Evolutionary conservation across 208 protist genomes (phyloP).

Genomic region (Naegleria lovaniensis): DNA sequence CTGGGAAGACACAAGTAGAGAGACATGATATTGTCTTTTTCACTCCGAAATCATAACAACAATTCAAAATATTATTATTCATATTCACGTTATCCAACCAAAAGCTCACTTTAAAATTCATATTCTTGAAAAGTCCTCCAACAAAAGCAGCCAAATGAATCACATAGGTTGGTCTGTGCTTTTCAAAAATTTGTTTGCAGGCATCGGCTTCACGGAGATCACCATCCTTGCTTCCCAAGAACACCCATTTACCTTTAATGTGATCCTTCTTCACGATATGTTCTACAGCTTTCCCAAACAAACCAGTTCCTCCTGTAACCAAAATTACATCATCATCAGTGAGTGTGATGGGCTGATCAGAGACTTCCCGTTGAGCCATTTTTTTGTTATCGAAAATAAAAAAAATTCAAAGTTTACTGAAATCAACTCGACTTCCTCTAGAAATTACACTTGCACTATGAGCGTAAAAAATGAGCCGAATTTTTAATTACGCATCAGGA

Average conservation of each 20-base stretch:
- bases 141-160: conserved; percentile 84
- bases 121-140: conserved; percentile 80
- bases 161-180: conserved; percentile 77
- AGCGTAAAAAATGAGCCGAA: too few species aligned
- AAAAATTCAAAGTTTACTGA: not conserved
- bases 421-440: too few species aligned
- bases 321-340: conserved; percentile 45
- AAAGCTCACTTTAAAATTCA: conserved; percentile 65
- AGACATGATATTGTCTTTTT: conserved; percentile 76
- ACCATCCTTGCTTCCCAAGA: conserved; percentile 66
- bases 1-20: conserved; percentile 86
- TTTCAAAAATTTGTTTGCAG: conserved; percentile 61
- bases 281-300: conserved; percentile 76
- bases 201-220: conserved; percentile 58
- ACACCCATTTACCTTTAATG: conserved; percentile 60
- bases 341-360: not conserved
- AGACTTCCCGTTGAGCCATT: not conserved
- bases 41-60: conserved; percentile 56
- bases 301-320: conserved; percentile 78
- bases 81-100: conserved; percentile 75
- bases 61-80: conserved; percentile 81
- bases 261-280: conserved; percentile 34
- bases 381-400: not conserved
- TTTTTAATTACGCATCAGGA: too few species aligned
- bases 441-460: too few species aligned